Evolutionary conservation across 2,329 filamentous ascomycete genomes (phyloP), one percentile per base, ranked within the genome.

Genomic region (Knoxdaviesia capensis): DNA sequence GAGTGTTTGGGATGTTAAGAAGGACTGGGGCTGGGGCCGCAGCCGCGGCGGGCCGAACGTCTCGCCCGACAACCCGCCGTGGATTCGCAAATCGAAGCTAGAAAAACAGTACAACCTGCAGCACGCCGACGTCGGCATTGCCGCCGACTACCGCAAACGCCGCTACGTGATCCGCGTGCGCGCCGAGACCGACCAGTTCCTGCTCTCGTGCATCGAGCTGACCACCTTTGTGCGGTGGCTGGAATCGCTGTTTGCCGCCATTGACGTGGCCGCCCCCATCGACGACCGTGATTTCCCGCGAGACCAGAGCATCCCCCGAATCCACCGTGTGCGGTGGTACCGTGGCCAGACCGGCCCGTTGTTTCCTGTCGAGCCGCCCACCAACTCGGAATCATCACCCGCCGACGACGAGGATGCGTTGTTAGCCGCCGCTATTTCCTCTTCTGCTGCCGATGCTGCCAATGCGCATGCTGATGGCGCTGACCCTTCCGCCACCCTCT

Each of bases 111-210:
- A 83, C 53, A 80, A 74, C 41, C 63, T 86, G 39, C 69, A 83
- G 48, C 77, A 85, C 53, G 80, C 80, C 28, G 80, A 86, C 56
- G 72, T 80, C 28, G 80, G 80, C 7, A 70, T 85, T 46, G 80
- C 81, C 7, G 69, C 74, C 10, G 80, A 86, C 56, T 79, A 81
- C 9, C 43, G 3, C 43, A 74, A 69, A 52, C 66, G 69, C 41
- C 66, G 68, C 43, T 77, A 78, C 54, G 77, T 80, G 8, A 74
- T 86, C 46, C 74, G 80, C n/a, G 54, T 86, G 45, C 69, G 81
- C 31, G 69, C 75, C 32, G 80, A 86, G 56, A 74, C 74, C 2
- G 78, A 86, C 49, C 81, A 86, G 52, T 76, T 86, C 45, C 59
- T 86, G 20, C 59, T 86, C 6, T 77, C 77, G 3, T 78, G 77